A percentile compares a stretch with the other conserved stretches of the same genome.
Evolutionary conservation across 2,329 filamentous ascomycete genomes (phyloP).

Genomic region (Penicillium polonicum): DNA sequence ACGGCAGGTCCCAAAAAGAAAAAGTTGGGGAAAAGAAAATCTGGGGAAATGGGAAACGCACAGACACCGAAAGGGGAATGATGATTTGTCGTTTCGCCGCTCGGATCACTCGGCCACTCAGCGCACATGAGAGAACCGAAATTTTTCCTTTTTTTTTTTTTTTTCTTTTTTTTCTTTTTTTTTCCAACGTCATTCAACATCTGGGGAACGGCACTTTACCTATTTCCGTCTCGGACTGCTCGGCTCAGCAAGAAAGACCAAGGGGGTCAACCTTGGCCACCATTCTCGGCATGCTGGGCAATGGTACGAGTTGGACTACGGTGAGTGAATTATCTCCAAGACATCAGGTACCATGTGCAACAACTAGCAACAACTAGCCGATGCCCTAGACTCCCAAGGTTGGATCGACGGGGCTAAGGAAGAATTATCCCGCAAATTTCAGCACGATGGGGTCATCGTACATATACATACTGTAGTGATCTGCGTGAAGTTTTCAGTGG

Average conservation of each 20-base stretch:
- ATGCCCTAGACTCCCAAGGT: conserved; percentile 15
- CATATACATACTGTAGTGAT: conserved; percentile 5
- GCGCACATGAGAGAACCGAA: background rate
- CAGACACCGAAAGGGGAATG: background rate
- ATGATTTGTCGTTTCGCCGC: conserved; percentile 17
- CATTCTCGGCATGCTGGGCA: conserved; percentile 14
- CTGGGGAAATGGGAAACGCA: conserved; percentile 23
- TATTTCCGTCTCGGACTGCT: conserved; percentile 8
- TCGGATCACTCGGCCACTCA: conserved; percentile 26
- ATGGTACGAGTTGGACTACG: background rate
- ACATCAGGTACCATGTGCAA: conserved; percentile 17
- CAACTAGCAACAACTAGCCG: background rate
- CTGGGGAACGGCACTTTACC: conserved; percentile 16
- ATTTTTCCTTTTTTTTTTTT: background rate
- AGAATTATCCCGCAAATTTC: conserved; percentile 21
- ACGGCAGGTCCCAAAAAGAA: background rate
- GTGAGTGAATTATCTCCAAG: conserved; percentile 11
- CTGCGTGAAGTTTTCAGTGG: conserved; percentile 7
- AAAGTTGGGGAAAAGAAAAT: conserved; percentile 26
- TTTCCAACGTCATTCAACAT: conserved; percentile 7
- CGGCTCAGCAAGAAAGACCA: background rate
- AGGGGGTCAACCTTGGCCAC: background rate
- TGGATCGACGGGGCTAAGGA: conserved; percentile 15
- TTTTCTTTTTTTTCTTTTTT: background rate
- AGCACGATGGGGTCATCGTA: conserved; percentile 20